Evolutionary conservation across 169 alveolate genomes (phyloP).

Genomic region (Theileria parva): DNA sequence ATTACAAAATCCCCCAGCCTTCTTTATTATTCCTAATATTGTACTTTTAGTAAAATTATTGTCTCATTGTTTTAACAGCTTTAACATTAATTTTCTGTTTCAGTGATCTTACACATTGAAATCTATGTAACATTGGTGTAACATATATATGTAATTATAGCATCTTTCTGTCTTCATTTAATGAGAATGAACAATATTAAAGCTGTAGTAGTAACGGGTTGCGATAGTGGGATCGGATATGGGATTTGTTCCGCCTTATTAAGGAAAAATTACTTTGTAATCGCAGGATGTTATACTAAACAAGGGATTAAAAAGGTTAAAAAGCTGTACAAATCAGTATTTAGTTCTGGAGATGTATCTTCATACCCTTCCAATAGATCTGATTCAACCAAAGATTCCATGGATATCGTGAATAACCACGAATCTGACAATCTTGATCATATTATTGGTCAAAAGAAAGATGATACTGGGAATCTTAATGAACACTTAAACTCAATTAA

Average conservation of each 20-base stretch:
- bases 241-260: constrained; percentile 32
- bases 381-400: neutral
- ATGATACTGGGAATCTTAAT: neutral
- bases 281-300: constrained; percentile 39
- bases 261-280: constrained; percentile 24
- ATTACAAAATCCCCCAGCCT: neutral
- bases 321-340: neutral
- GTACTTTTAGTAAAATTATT: neutral
- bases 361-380: neutral
- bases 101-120: neutral
- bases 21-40: neutral
- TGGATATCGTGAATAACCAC: neutral
- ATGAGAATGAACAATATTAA: neutral
- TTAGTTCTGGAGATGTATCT: neutral
- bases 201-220: constrained; percentile 56
- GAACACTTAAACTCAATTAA: neutral
- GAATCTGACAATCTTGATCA: neutral
- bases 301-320: constrained; percentile 11
- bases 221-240: constrained; percentile 64
- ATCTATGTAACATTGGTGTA: neutral
- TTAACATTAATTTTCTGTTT: neutral
- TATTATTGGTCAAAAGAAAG: neutral
- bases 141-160: neutral
- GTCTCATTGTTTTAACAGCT: neutral
- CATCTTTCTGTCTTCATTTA: neutral